Conservation (phyloP, 176 grass and related monocot species). For the Olyra latifolia region DNA sequence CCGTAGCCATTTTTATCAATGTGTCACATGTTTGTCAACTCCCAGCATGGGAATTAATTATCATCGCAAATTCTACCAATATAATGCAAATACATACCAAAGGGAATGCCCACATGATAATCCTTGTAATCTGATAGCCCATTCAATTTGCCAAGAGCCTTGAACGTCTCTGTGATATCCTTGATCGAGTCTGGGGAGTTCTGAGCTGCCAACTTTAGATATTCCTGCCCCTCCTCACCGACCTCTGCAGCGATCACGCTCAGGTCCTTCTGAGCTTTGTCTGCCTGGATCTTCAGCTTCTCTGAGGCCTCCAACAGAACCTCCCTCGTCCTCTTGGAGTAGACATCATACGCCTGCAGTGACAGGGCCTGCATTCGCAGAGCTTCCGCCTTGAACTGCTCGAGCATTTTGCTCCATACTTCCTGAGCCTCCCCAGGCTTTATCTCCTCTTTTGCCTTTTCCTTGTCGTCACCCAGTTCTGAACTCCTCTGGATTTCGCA, state of each 20-base stretch:
- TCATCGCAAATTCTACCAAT: neutral
- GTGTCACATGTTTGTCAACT: neutral
- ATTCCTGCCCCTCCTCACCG: conserved; percentile 75
- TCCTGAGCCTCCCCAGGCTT: conserved; percentile 57
- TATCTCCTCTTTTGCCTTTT: conserved; percentile 32
- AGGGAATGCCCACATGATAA: conserved; percentile 88
- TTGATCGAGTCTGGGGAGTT: conserved; percentile 81
- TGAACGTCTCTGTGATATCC: conserved; percentile 64
- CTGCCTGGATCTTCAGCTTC: conserved; percentile 81
- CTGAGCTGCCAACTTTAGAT: conserved; percentile 60
- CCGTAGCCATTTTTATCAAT: neutral
- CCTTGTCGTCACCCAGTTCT: conserved; percentile 14
- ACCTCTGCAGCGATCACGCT: conserved; percentile 56
- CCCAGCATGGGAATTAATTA: neutral
- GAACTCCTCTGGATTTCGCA: conserved; percentile 27
- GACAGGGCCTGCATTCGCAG: conserved; percentile 52
- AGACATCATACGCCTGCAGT: conserved; percentile 55
- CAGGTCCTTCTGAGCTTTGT: conserved; percentile 78
- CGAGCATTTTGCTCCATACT: conserved; percentile 64
- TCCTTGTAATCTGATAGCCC: conserved; percentile 58
- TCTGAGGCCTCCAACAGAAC: conserved; percentile 60
- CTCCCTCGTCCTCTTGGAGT: conserved; percentile 69
- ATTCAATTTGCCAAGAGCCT: conserved; percentile 48
- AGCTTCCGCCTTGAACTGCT: conserved; percentile 71
- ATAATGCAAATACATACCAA: conserved; percentile 53